Conservation (phyloP, 306 rosid genomes). For the Vicia villosa region DNA sequence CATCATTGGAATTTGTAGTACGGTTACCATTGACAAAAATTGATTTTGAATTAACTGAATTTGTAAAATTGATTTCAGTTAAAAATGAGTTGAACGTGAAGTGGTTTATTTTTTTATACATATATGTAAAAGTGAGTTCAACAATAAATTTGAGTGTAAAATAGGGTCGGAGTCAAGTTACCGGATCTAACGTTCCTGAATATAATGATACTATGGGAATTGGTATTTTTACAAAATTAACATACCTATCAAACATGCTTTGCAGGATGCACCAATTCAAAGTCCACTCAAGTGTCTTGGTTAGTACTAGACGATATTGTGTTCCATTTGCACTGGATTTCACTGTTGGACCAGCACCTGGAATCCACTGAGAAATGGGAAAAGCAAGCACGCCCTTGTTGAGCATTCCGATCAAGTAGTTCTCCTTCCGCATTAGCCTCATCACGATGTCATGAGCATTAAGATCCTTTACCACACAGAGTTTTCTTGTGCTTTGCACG, state of each 20-base stretch:
- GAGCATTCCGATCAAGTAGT: slow-evolving; percentile 91
- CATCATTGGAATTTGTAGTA: slow-evolving; percentile 13
- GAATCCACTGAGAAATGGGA: slow-evolving; percentile 89
- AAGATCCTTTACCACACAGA: slow-evolving; percentile 86
- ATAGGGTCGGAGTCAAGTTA: background rate
- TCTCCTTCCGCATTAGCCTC: slow-evolving; percentile 98
- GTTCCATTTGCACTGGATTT: slow-evolving; percentile 54
- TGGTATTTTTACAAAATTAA: slow-evolving; percentile 27
- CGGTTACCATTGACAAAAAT: background rate
- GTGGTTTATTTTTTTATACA: no score
- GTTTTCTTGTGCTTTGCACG: slow-evolving; percentile 69
- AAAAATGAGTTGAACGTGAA: no score
- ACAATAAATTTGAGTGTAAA: no score
- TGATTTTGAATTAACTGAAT: no score
- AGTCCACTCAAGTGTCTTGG: slow-evolving; percentile 95
- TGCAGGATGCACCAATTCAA: slow-evolving; percentile 94
- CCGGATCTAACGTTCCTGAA: slow-evolving; percentile 18
- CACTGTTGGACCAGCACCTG: slow-evolving; percentile 83
- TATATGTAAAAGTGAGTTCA: no score
- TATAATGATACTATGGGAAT: background rate
- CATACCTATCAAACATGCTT: slow-evolving; percentile 98
- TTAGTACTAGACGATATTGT: slow-evolving; percentile 61
- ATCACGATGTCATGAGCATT: slow-evolving; percentile 90
- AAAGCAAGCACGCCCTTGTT: slow-evolving; percentile 94
- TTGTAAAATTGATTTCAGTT: no score